Percentiles rank a stretch among this genome's conserved stretches.
These are phyloP conservation scores for Rhizomucor pusillus DNA, from an alignment of 371 early-diverging fungal species.

Conservation along the genomic window DNA sequence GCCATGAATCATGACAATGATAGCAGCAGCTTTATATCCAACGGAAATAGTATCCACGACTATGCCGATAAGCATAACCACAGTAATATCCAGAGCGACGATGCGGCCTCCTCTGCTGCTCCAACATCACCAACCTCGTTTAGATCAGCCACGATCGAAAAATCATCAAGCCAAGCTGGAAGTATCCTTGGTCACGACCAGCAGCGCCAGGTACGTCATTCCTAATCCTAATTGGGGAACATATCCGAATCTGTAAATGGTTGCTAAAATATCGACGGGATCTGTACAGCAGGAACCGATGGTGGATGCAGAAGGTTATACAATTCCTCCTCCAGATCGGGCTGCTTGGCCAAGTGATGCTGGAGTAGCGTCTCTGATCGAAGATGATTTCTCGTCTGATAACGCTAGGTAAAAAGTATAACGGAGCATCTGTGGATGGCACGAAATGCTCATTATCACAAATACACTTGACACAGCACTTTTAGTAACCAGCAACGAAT, in stretches of 20 bases:
- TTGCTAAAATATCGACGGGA: background rate
- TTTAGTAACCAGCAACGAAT: conserved; percentile 21
- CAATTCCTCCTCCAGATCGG: conserved; percentile 54
- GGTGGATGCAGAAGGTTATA: conserved; percentile 49
- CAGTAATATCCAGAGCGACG: conserved; percentile 2
- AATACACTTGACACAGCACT: conserved; percentile 8
- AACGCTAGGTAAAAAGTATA: conserved; percentile 13
- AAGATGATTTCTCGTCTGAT: conserved; percentile 23
- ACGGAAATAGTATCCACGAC: conserved; percentile 3
- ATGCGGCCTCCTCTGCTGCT: conserved; percentile 9
- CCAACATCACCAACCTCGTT: conserved; percentile 20
- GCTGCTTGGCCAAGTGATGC: conserved; percentile 38
- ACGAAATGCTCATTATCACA: background rate
- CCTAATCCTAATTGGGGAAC: background rate
- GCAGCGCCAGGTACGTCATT: conserved; percentile 15
- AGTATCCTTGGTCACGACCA: conserved; percentile 18
- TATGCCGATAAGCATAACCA: no score
- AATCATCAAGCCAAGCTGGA: conserved; percentile 30
- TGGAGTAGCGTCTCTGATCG: background rate
- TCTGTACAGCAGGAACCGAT: conserved; percentile 9
- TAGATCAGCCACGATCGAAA: conserved; percentile 17
- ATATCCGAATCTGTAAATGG: background rate
- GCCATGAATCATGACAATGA: conserved; percentile 11
- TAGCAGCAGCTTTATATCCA: conserved; percentile 10
- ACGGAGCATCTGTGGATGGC: background rate